A percentile compares a stretch with the other conserved stretches of the same genome.
Evolutionary conservation across 1,284 basidiomycete genomes (phyloP).

Genomic region (Vanrija sp.): DNA sequence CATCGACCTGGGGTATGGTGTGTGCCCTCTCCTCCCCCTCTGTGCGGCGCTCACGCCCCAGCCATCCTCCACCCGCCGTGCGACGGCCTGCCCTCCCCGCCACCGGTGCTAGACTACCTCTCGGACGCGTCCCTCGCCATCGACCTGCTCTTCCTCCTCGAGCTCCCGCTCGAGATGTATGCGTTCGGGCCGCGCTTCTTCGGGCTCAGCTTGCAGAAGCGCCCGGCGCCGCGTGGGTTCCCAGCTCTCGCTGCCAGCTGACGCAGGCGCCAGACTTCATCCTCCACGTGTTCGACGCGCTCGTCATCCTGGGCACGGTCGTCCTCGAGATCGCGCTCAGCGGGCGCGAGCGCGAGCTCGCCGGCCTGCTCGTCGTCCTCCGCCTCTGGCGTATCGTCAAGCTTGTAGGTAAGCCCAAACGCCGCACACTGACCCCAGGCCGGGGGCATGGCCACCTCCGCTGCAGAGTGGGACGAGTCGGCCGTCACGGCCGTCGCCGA

Average conservation of each 20-base stretch:
- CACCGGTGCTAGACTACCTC: slow-evolving; percentile 61
- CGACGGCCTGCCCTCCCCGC: slow-evolving; percentile 45
- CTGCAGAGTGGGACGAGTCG: slow-evolving; percentile 8
- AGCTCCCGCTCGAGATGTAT: slow-evolving; percentile 67
- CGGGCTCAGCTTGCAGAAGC: slow-evolving; percentile 6
- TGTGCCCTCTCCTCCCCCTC: too few relatives aligned
- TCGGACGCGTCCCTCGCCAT: slow-evolving; percentile 58
- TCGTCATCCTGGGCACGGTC: slow-evolving; percentile 66
- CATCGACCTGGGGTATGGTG: too few relatives aligned
- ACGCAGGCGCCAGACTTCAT: not conserved
- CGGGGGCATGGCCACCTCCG: not conserved
- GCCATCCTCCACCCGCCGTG: slow-evolving; percentile 1
- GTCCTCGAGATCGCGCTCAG: slow-evolving; percentile 63
- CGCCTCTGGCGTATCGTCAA: slow-evolving; percentile 74
- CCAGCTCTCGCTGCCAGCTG: not conserved
- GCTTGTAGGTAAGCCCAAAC: slow-evolving; percentile 50
- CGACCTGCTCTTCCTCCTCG: slow-evolving; percentile 61
- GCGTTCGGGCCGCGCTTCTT: slow-evolving; percentile 53
- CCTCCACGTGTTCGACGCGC: slow-evolving; percentile 67
- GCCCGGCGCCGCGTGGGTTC: slow-evolving; percentile 5
- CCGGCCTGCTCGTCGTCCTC: slow-evolving; percentile 62
- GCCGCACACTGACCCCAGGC: not conserved
- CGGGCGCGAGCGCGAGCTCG: slow-evolving; percentile 60
- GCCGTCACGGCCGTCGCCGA: not conserved
- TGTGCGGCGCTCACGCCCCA: not conserved